Percentiles rank a stretch among this genome's conserved stretches.
These are phyloP conservation scores for Leishmania guyanensis DNA, from an alignment of 208 protist species.

Conservation along the genomic window DNA sequence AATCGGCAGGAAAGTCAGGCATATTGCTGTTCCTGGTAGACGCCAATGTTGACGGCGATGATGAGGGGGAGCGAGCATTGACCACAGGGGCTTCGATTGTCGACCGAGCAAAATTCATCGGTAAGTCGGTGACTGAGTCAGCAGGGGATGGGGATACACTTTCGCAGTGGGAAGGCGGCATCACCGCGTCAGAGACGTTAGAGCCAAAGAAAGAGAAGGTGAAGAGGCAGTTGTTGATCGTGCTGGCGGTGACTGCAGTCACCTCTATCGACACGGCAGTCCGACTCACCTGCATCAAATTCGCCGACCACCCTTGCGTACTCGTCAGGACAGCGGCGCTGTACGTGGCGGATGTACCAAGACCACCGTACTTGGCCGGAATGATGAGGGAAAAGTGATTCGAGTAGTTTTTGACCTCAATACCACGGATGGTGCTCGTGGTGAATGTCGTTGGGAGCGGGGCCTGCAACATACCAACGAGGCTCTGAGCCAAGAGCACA, in stretches of 20 bases:
- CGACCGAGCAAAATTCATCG: background rate
- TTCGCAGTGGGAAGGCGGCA: background rate
- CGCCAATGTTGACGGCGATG: background rate
- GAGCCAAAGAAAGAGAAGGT: slow-evolving; percentile 31
- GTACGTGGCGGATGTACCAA: slow-evolving; percentile 6
- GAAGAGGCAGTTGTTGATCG: slow-evolving; percentile 26
- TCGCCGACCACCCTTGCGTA: slow-evolving; percentile 12
- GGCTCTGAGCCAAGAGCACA: background rate
- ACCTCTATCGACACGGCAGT: slow-evolving; percentile 22
- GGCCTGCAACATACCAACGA: background rate
- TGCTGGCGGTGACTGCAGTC: background rate
- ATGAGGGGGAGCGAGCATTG: background rate
- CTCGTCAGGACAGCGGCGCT: slow-evolving; percentile 1
- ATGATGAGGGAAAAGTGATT: background rate
- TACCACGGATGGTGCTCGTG: slow-evolving; percentile 7
- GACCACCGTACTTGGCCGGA: slow-evolving; percentile 24
- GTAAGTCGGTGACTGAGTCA: background rate
- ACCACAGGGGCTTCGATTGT: background rate
- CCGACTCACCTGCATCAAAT: slow-evolving; percentile 7
- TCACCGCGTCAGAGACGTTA: slow-evolving; percentile 13
- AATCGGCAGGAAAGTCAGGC: slow-evolving; percentile 36
- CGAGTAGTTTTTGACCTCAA: slow-evolving; percentile 1
- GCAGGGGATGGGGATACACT: background rate
- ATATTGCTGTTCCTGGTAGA: slow-evolving; percentile 6
- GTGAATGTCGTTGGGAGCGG: background rate